These are phyloP conservation scores for Neoboletus subvelutipes DNA, from an alignment of 768 basidiomycete genomes.

Conservation along the genomic window DNA sequence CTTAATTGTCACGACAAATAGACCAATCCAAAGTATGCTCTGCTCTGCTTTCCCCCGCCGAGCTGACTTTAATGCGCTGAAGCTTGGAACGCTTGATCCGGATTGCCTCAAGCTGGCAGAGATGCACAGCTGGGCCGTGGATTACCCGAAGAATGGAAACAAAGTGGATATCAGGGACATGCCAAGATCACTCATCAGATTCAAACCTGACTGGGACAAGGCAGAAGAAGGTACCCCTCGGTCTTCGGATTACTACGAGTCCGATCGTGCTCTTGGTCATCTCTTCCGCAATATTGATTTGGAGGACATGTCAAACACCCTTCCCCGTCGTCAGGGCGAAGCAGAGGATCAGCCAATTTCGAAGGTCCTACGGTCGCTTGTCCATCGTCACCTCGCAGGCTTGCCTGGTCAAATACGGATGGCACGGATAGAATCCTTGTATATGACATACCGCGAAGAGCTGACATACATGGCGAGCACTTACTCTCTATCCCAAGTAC, in stretches of 20 bases:
- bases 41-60: neutral
- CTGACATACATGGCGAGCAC: conserved; percentile 68
- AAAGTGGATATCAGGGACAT: conserved; percentile 55
- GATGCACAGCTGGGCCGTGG: conserved; percentile 65
- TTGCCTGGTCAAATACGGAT: neutral
- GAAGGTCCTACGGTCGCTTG: conserved; percentile 18
- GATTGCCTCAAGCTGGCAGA: conserved; percentile 58
- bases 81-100: conserved; percentile 63
- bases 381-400: conserved; percentile 20
- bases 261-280: conserved; percentile 65
- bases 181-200: conserved; percentile 57
- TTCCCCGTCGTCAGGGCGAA: conserved; percentile 5
- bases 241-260: conserved; percentile 67
- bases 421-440: conserved; percentile 18
- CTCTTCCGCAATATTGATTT: conserved; percentile 65
- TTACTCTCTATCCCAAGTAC: conserved; percentile 59
- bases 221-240: conserved; percentile 55
- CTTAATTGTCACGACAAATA: conserved; percentile 25
- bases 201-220: conserved; percentile 80
- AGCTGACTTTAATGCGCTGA: conserved; percentile 3
- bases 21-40: conserved; percentile 66
- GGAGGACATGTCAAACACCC: conserved; percentile 31
- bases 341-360: conserved; percentile 35
- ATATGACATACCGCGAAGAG: conserved; percentile 54
- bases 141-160: conserved; percentile 77